A percentile compares a stretch with the other conserved stretches of the same genome.
Evolutionary conservation across 768 basidiomycete genomes (phyloP).

Genomic region (Epithele typhae): DNA sequence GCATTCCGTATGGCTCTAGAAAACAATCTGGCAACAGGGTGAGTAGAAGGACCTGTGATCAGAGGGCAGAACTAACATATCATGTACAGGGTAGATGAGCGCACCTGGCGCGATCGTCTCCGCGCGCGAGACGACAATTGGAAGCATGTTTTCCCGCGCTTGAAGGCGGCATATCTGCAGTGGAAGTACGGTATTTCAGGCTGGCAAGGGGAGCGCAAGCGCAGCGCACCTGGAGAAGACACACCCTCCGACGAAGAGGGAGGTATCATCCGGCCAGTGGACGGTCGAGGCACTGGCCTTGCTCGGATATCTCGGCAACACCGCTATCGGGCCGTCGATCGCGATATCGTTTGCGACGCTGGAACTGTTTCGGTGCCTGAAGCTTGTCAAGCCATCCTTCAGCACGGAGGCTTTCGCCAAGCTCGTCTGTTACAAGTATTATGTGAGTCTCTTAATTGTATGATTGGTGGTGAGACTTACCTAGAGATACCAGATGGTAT

Average conservation of each 20-base stretch:
- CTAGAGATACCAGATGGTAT: slow-evolving; percentile 25
- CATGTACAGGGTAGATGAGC: too few species aligned
- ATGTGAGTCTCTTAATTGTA: slow-evolving; percentile 9
- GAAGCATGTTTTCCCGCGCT: not conserved
- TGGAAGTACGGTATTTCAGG: slow-evolving; percentile 1
- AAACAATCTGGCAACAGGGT: too few species aligned
- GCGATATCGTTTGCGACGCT: slow-evolving; percentile 17
- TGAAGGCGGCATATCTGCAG: slow-evolving; percentile 1
- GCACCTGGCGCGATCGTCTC: slow-evolving; percentile 7
- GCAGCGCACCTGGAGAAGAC: not conserved
- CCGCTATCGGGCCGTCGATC: slow-evolving; percentile 4
- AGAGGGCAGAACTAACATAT: too few species aligned
- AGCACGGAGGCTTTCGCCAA: slow-evolving; percentile 17
- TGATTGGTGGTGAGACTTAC: not conserved
- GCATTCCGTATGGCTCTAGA: too few species aligned
- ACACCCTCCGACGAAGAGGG: not conserved
- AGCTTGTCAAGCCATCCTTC: slow-evolving; percentile 12
- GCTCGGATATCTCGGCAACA: slow-evolving; percentile 8
- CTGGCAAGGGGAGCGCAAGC: not conserved
- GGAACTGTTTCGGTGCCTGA: slow-evolving; percentile 8
- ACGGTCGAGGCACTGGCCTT: not conserved
- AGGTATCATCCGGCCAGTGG: not conserved
- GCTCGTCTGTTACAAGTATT: slow-evolving; percentile 15
- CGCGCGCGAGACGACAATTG: slow-evolving; percentile 3
- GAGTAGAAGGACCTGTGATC: too few species aligned